A percentile compares a stretch with the other conserved stretches of the same genome.
Conservation (phyloP, 164 flowering plant genomes). For the Chimonanthus praecox region DNA sequence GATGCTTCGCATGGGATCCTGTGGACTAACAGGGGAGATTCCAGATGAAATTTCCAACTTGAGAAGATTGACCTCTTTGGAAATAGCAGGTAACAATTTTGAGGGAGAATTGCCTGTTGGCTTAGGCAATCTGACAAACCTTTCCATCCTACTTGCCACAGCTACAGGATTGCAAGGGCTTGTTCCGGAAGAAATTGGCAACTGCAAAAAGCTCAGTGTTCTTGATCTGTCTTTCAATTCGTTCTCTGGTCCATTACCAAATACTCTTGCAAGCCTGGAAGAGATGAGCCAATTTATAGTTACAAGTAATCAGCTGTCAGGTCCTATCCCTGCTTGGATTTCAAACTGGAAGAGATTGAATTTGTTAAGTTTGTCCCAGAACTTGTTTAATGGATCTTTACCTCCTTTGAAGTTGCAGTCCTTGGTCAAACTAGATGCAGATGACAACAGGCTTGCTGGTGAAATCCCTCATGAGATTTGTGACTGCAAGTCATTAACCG, state of each 20-base stretch:
- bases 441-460: slow-evolving; percentile 48
- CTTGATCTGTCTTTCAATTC: slow-evolving; percentile 50
- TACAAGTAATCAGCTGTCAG: slow-evolving; percentile 42
- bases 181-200: slow-evolving; percentile 47
- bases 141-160: slow-evolving; percentile 35
- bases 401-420: slow-evolving; percentile 35
- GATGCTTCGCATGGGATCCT: slow-evolving; percentile 30
- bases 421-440: slow-evolving; percentile 31
- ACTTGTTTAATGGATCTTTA: slow-evolving; percentile 40
- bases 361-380: slow-evolving; percentile 34
- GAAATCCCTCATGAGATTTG: slow-evolving; percentile 44
- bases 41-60: slow-evolving; percentile 45
- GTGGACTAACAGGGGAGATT: slow-evolving; percentile 37
- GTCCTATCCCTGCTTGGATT: slow-evolving; percentile 49
- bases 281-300: slow-evolving; percentile 36
- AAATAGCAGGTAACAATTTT: slow-evolving; percentile 45
- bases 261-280: slow-evolving; percentile 29
- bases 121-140: slow-evolving; percentile 39
- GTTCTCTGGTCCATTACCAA: slow-evolving; percentile 53
- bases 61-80: slow-evolving; percentile 32
- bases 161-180: slow-evolving; percentile 45
- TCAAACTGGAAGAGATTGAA: slow-evolving; percentile 40
- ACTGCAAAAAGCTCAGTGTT: slow-evolving; percentile 44
- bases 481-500: slow-evolving; percentile 25
- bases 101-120: slow-evolving; percentile 49